These are phyloP conservation scores for Lentinula lateritia DNA, from an alignment of 768 basidiomycete species.

Conservation along the genomic window DNA sequence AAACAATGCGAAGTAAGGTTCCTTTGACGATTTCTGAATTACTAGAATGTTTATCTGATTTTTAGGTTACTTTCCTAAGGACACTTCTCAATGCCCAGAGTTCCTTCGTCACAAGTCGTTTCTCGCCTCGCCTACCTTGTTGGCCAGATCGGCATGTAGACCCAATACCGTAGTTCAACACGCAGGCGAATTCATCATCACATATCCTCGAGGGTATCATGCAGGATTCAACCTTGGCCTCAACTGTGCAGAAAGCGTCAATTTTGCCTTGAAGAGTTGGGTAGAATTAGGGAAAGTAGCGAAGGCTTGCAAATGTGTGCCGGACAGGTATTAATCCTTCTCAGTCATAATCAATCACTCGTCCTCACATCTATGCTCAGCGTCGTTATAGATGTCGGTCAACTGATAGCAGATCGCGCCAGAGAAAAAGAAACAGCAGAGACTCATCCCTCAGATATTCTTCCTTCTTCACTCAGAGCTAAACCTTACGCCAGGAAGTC, in stretches of 20 bases:
- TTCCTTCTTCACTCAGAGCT: slow-evolving; percentile 6
- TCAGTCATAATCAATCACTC: neutral
- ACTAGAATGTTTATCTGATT: slow-evolving; percentile 5
- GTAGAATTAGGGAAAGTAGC: slow-evolving; percentile 82
- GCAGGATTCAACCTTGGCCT: slow-evolving; percentile 95
- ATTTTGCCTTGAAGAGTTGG: slow-evolving; percentile 95
- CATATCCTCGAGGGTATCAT: slow-evolving; percentile 92
- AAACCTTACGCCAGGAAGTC: slow-evolving; percentile 12
- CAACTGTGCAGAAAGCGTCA: slow-evolving; percentile 96
- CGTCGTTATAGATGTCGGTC: slow-evolving; percentile 91
- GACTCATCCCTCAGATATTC: too few relatives aligned
- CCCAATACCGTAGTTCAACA: slow-evolving; percentile 91
- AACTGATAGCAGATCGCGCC: slow-evolving; percentile 66
- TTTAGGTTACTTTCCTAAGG: slow-evolving; percentile 84
- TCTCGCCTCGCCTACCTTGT: slow-evolving; percentile 79
- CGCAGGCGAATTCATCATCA: slow-evolving; percentile 94
- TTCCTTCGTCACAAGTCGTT: slow-evolving; percentile 97
- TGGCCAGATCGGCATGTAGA: slow-evolving; percentile 72
- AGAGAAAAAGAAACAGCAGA: slow-evolving; percentile 30
- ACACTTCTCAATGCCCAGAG: slow-evolving; percentile 80
- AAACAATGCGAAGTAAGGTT: slow-evolving; percentile 75
- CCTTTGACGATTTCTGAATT: neutral
- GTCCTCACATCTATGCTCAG: slow-evolving; percentile 31
- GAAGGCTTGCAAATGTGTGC: slow-evolving; percentile 67
- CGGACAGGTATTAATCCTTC: slow-evolving; percentile 49